Evolutionary conservation across 331 rosid species (phyloP), one percentile per base, ranked within the genome.

Genomic region (Saraca asoca): DNA sequence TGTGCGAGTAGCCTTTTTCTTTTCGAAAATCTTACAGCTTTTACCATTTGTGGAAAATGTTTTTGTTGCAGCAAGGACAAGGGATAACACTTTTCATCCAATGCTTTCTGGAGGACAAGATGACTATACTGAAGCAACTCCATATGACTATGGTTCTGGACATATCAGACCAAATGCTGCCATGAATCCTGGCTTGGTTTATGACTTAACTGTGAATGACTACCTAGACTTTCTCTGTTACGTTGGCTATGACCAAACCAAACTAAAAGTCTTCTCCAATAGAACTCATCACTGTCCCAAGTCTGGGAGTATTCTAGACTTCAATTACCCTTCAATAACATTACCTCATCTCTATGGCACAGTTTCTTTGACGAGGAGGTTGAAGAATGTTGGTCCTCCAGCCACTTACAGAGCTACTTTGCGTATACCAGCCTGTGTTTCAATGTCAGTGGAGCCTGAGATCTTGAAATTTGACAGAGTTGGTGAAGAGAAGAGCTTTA

Each of bases 131-230:
- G 45, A 52, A 56, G 90, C 88, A 62, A 83, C 84, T 2, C 86
- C 95, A 38, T 82, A 72, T 50, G 51, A 51, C 7, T 79, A 85
- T 58, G 95, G 95, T 0, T 51, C 78, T 14, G 91, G 97, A 5
- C 95, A 87, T 50, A 83, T 83, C 2, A 56, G 81, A 44, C 97
- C 91, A 38, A 84, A 84, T 45, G 70, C 71, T 24, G 95, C 95
- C 55, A 73, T 80, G 83, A 80, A 85, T 70, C 93, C 97, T 0
- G 95, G 97, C 15, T 64, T 91, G 69, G 75, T 91, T 46, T 88
- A 88, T 64, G 95, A 91, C 77, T 42, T 82, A 3, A 75, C 61
- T 41, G 9, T 2, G 29, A 10, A 73, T 17, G 93, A 85, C 60
- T 85, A 87, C 78, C 68, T 88, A 2, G 53, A 85, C 80, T 80